A percentile compares a stretch with the other conserved stretches of the same genome.
Evolutionary conservation across 2,329 filamentous ascomycete species (phyloP).

Genomic region (Curvularia sp.): DNA sequence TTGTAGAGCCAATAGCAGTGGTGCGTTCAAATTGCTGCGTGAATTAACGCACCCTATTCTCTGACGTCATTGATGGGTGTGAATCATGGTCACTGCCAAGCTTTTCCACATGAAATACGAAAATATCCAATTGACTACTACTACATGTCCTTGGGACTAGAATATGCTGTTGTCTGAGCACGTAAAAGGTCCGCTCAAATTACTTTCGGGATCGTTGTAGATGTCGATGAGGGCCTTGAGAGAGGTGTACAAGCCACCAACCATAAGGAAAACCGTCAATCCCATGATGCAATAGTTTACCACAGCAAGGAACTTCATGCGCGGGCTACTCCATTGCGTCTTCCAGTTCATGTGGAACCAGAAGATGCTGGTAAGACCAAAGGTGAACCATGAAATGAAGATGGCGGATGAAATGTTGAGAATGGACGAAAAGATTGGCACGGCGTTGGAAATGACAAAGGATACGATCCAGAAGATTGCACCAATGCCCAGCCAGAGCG

Average conservation of each 20-base stretch:
- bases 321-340: conserved; percentile 29
- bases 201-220: conserved; percentile 36
- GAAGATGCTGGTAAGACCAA: conserved; percentile 55
- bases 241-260: conserved; percentile 37
- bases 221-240: conserved; percentile 40
- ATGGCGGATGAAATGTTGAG: conserved; percentile 64
- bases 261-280: conserved; percentile 39
- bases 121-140: background rate
- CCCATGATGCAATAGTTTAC: conserved; percentile 55
- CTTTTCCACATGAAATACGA: background rate
- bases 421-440: conserved; percentile 66
- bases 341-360: conserved; percentile 59
- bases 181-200: conserved; percentile 39
- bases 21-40: background rate
- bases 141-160: conserved; percentile 15
- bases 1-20: background rate
- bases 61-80: background rate
- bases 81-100: background rate
- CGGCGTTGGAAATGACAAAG: conserved; percentile 54
- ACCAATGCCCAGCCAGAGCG: conserved; percentile 68
- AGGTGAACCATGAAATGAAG: conserved; percentile 73
- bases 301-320: conserved; percentile 55
- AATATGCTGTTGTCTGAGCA: conserved; percentile 43
- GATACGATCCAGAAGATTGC: conserved; percentile 62
- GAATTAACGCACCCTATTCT: background rate